Evolutionary conservation across 257 asterid genomes (phyloP), one percentile per base, ranked within the genome.

Genomic region (Linaria vulgaris): DNA sequence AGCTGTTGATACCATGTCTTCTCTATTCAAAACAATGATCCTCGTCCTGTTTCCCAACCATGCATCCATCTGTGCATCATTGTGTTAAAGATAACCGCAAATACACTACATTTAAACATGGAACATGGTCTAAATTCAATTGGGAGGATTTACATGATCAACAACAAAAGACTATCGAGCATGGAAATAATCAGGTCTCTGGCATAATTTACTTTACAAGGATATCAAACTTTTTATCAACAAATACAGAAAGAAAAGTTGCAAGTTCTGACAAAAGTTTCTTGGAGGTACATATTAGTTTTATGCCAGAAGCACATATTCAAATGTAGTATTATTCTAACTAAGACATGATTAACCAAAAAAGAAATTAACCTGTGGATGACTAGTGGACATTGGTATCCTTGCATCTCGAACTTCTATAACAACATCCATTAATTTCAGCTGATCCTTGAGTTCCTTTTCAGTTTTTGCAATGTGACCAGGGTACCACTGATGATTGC

Each of bases 331-430:
- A 41, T 39, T 45, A 43, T 21, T 22, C 61, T 38, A 61, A 12
- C 61, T 31, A 50, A 69, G 59, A 61, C 27, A 7, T 25, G 41
- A 51, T 46, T 27, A 23, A 70, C 47, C 21, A 12, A 41, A 64
- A 20, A 37, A 23, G 43, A 67, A 56, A 50, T 60, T 68, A 57
- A 92, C 99, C 94, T 72, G 86, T 13, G 99, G 95, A 76, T 92
- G 97, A 70, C 80, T 79, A 54, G 97, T 85, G 75, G 97, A 83
- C 85, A 87, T 56, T 0, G 99, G 96, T 69, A 94, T 90, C 73
- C 97, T 89, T 53, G 97, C 97, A 81, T 94, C 99, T 63, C 99
- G 85, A 66, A 90, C 96, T 82, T 94, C 97, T 69, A 94, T 84
- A 59, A 94, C 99, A 72, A 94, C 97, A 74, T 94, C 99, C 96